Base-by-base conservation (phyloP, 1,284 basidiomycete species). In the Microbotryum scabiosae region DNA sequence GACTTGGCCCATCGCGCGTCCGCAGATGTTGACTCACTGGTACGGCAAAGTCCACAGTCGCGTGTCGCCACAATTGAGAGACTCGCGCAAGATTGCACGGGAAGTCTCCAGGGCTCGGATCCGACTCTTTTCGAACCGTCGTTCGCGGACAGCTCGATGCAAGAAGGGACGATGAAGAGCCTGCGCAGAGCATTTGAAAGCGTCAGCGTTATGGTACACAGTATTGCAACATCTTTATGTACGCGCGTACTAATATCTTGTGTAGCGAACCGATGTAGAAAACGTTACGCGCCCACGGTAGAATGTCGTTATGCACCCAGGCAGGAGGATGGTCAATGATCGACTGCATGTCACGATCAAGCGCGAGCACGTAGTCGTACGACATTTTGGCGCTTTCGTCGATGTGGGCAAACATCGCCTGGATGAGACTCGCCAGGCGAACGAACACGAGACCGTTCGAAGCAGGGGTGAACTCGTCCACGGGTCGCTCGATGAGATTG, bases 11-110 rank as follows among this genome's bases (percentile, higher is more conserved):
- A 14, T 8, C 23, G 18, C 2, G 21, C 5, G 12, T 14, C 16
- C 28, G 5, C 43, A 36, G n/a, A 21, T 18, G 7, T 18, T 28
- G 56, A 53, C 47, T 28, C 12, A 55, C 54, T 55, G 32, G 41
- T 54, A 14, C 3, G 61, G 61, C 7, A 62, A 48, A 2, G 61
- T 62, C 61, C 61, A 62, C 61, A 62, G 46, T 21, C 57, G 41
- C 20, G 53, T 23, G 32, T 62, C 61, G 7, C 49, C 57, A 7
- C 26, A 36, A 14, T 36, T 26, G n/a, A 32, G 23, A 20, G 61
- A 44, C 18, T 57, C 56, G 1, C 57, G 18, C 30, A 62, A 16
- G 20, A 62, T 59, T 7, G 53, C 16, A 8, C 61, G 28, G 16
- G 56, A 59, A 21, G 61, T 57, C 4, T 54, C 56, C 2, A 62